phyloP scores from a whole-genome alignment of 805 yeast species.

The Zygoascus tannicola region DNA sequence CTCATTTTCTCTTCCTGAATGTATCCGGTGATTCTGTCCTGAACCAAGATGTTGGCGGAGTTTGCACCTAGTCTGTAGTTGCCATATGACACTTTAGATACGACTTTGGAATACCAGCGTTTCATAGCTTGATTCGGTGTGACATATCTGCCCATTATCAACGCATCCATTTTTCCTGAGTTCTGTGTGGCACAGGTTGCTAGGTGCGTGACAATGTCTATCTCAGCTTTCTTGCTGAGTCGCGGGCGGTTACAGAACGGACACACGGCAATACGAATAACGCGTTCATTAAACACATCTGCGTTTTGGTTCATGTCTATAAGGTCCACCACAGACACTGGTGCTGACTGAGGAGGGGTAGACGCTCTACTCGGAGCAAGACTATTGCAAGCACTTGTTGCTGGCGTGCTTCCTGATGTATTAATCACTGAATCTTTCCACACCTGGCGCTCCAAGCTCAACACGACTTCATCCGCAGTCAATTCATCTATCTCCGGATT shows the following conservation, averaged over 20 bases:
- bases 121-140: constrained; percentile 75
- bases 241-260: constrained; percentile 69
- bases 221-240: constrained; percentile 42
- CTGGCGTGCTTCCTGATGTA: not conserved
- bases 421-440: constrained; percentile 15
- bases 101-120: constrained; percentile 77
- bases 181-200: constrained; percentile 78
- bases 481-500: constrained; percentile 34
- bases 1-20: constrained; percentile 92
- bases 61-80: constrained; percentile 77
- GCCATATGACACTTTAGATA: constrained; percentile 82
- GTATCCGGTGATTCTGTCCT: constrained; percentile 81
- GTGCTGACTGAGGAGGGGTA: not conserved
- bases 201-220: constrained; percentile 75
- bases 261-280: constrained; percentile 59
- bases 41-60: constrained; percentile 90
- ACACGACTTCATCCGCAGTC: constrained; percentile 45
- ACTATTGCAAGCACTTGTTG: not conserved
- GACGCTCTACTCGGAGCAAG: not conserved
- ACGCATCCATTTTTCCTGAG: constrained; percentile 58
- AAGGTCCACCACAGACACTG: constrained; percentile 1
- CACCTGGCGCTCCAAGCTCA: constrained; percentile 39
- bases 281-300: constrained; percentile 30
- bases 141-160: constrained; percentile 59
- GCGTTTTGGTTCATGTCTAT: constrained; percentile 4